A percentile compares a stretch with the other conserved stretches of the same genome.
Evolutionary conservation across 2,329 filamentous ascomycete genomes (phyloP).

Genomic region (Salinomyces thailandicus): DNA sequence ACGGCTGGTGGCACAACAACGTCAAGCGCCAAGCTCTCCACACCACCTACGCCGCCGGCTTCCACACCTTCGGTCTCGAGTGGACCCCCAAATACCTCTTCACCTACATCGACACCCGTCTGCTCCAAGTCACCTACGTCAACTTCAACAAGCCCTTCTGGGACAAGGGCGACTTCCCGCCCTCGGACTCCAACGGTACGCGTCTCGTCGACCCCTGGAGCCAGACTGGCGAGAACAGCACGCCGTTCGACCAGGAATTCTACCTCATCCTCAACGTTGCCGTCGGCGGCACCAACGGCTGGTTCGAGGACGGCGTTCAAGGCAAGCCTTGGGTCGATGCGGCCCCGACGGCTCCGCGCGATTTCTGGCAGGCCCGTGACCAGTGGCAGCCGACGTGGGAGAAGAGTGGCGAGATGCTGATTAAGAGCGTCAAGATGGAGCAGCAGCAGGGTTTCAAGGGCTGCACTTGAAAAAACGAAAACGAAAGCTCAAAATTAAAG

Average conservation of each 20-base stretch:
- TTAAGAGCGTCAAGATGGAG: slow-evolving; percentile 37
- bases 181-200: slow-evolving; percentile 26
- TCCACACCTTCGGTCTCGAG: slow-evolving; percentile 72
- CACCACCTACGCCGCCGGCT: slow-evolving; percentile 57
- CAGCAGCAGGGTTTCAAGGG: slow-evolving; percentile 40
- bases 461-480: no score
- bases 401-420: slow-evolving; percentile 29
- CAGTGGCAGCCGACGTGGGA: slow-evolving; percentile 30
- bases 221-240: slow-evolving; percentile 25
- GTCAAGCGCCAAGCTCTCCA: slow-evolving; percentile 65
- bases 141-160: slow-evolving; percentile 36
- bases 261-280: slow-evolving; percentile 33
- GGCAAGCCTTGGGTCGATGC: slow-evolving; percentile 72
- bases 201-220: slow-evolving; percentile 29
- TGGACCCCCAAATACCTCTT: slow-evolving; percentile 85
- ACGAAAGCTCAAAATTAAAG: no score
- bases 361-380: slow-evolving; percentile 57
- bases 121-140: slow-evolving; percentile 70
- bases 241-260: slow-evolving; percentile 34
- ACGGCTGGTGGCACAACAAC: slow-evolving; percentile 77
- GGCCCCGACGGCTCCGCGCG: slow-evolving; percentile 54
- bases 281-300: slow-evolving; percentile 44
- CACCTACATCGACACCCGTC: slow-evolving; percentile 70
- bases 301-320: slow-evolving; percentile 63
- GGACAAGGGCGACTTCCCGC: slow-evolving; percentile 29